phyloP scores from a whole-genome alignment of 2,329 filamentous ascomycete species.

The Calonectria leucothoes region DNA sequence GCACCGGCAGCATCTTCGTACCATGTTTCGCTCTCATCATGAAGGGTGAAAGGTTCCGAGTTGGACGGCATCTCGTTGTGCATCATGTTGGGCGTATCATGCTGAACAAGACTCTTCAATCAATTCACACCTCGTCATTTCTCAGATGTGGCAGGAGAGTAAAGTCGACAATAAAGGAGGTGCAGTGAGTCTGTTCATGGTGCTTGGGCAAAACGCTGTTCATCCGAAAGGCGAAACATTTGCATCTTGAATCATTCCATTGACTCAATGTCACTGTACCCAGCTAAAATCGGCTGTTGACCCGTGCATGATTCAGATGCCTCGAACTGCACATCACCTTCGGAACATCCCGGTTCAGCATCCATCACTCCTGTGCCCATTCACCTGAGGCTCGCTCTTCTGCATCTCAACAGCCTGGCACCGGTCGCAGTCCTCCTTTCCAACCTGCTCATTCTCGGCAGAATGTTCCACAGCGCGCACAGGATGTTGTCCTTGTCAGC shows the following conservation, averaged over 20 bases:
- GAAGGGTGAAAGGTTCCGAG: not conserved
- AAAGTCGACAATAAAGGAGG: too few species aligned
- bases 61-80: not conserved
- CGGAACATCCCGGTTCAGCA: too few species aligned
- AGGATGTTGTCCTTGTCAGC: not conserved
- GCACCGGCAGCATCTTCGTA: not conserved
- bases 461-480: not conserved
- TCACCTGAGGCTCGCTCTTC: not conserved
- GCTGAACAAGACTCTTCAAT: too few species aligned
- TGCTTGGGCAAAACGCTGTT: too few species aligned
- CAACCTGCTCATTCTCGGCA: not conserved
- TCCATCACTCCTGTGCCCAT: not conserved
- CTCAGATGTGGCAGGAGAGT: too few species aligned
- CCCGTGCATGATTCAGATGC: not conserved
- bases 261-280: not conserved
- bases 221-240: too few species aligned
- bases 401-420: not conserved
- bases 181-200: too few species aligned
- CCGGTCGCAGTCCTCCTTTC: not conserved
- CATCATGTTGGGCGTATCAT: too few species aligned
- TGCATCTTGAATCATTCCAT: not conserved
- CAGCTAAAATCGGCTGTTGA: not conserved
- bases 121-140: too few species aligned
- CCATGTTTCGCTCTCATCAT: not conserved
- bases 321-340: too few species aligned